Percentiles rank a stretch among this genome's conserved stretches.
Evolutionary conservation across 73 alveolate species (phyloP).

Genomic region (Symbiodinium pilosum): DNA sequence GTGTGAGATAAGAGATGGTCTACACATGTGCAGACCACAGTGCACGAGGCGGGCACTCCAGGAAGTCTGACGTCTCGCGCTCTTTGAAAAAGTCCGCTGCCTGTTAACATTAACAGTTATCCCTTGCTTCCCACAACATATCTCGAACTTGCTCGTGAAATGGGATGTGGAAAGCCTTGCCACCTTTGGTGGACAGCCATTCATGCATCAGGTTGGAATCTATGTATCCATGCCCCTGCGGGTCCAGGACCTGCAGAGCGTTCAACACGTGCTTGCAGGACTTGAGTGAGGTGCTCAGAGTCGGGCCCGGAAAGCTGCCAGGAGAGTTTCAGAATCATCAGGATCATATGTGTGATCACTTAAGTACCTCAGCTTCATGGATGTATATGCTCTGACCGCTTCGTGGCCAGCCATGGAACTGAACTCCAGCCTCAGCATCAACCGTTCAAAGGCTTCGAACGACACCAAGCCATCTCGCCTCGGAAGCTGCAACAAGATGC

Average conservation of each 20-base stretch:
- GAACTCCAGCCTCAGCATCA: slow-evolving; percentile 94
- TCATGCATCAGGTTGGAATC: slow-evolving; percentile 96
- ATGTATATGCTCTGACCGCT: not conserved
- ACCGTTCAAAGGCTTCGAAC: slow-evolving; percentile 97
- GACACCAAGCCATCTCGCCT: slow-evolving; percentile 96
- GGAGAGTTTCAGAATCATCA: slow-evolving; percentile 96
- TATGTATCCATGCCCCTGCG: slow-evolving; percentile 97
- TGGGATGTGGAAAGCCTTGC: slow-evolving; percentile 13
- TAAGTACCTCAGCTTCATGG: slow-evolving; percentile 70
- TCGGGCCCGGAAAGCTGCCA: slow-evolving; percentile 96
- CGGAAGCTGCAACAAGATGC: too few species aligned
- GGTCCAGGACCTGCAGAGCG: slow-evolving; percentile 96
- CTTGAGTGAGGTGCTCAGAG: not conserved
- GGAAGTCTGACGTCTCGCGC: slow-evolving; percentile 96
- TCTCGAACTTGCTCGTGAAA: not conserved
- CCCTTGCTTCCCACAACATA: not conserved
- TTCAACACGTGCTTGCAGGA: not conserved
- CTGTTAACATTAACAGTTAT: not conserved
- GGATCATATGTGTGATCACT: slow-evolving; percentile 97
- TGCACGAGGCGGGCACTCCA: slow-evolving; percentile 94
- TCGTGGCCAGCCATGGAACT: not conserved
- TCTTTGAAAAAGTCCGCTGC: slow-evolving; percentile 96
- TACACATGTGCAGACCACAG: too few species aligned
- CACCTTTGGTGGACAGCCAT: slow-evolving; percentile 96
- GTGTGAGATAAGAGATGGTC: too few species aligned